phyloP scores from a whole-genome alignment of 1,284 basidiomycete genomes.

The Veloporphyrellus conicus region DNA sequence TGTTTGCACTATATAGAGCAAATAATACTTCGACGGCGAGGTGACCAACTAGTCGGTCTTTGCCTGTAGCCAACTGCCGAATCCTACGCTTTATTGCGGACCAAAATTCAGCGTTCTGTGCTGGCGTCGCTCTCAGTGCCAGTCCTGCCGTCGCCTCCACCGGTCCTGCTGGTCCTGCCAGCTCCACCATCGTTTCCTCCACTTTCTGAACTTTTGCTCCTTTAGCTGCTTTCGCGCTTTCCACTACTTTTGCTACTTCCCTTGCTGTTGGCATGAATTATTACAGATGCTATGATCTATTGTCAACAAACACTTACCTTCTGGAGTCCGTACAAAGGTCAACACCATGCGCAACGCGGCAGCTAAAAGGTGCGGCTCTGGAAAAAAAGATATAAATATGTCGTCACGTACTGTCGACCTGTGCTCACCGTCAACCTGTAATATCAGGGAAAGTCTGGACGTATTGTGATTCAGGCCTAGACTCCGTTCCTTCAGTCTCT shows the following conservation, averaged over 20 bases:
- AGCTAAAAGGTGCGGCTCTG: constrained; percentile 12
- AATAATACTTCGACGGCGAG: constrained; percentile 24
- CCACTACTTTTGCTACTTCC: background rate
- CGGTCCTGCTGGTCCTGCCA: no score
- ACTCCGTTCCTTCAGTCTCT: no score
- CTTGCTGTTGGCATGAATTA: constrained; percentile 1
- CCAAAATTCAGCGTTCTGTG: constrained; percentile 11
- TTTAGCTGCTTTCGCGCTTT: background rate
- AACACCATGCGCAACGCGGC: constrained; percentile 21
- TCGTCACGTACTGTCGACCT: no score
- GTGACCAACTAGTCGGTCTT: constrained; percentile 14
- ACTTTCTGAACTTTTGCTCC: no score
- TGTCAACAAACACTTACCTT: constrained; percentile 14
- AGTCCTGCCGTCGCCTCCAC: no score
- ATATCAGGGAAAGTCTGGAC: constrained; percentile 16
- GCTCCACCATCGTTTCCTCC: no score
- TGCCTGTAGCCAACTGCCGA: constrained; percentile 12
- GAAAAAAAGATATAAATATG: background rate
- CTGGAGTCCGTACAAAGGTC: constrained; percentile 13
- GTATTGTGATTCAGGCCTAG: background rate
- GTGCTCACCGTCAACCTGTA: constrained; percentile 11
- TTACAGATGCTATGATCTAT: background rate
- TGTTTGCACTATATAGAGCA: constrained; percentile 5
- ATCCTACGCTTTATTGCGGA: constrained; percentile 6
- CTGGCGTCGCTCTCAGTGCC: no score